Evolutionary conservation across 2,329 filamentous ascomycete genomes (phyloP), one percentile per base, ranked within the genome.

Genomic region (Penicillium sp.): DNA sequence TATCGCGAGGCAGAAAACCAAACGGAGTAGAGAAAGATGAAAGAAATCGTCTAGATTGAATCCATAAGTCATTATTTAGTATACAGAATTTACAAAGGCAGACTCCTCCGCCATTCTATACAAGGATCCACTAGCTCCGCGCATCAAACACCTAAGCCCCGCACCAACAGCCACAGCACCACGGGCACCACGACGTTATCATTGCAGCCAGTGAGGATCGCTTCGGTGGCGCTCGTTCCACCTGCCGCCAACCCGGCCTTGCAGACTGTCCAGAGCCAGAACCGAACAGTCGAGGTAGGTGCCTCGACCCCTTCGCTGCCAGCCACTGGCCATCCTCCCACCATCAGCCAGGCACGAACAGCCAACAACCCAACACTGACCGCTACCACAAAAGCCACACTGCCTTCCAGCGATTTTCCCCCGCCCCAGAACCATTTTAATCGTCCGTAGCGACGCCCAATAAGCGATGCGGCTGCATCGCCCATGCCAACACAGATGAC

Each of bases 121-220:
- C 56, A 48, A 52, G 39, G 49, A 29, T 45, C 33, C 31, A 24
- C 21, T 53, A 26, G 31, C 21, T 19, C 9, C 26, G 19, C 19
- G 47, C 21, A 59, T 72, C 59, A 70, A 48, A 73, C 56, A 39
- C 69, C 83, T 58, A 93, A 75, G 21, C 90, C 91, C 75, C 93
- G 90, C 39, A 96, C 92, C 68, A 96, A 87, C 58, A 93, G 84
- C 95, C 95, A 99, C 59, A 99, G 77, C 50, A 96, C 87, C 56
- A 99, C 86, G 4, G 95, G 95, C 62, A 98, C 93, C 62, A 98
- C 88, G 19, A 99, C 95, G 80, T 99, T 99, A 80, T 99, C 95
- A 75, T 99, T 99, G 29, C 93, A 95, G 2, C 95, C 95, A 14
- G 95, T 98, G 62, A 99, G 78, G 47, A 97, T 93, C 26, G 95